A percentile compares a stretch with the other conserved stretches of the same genome.
Conservation (phyloP, 2,329 filamentous ascomycete species). For the Fusarium buharicum region DNA sequence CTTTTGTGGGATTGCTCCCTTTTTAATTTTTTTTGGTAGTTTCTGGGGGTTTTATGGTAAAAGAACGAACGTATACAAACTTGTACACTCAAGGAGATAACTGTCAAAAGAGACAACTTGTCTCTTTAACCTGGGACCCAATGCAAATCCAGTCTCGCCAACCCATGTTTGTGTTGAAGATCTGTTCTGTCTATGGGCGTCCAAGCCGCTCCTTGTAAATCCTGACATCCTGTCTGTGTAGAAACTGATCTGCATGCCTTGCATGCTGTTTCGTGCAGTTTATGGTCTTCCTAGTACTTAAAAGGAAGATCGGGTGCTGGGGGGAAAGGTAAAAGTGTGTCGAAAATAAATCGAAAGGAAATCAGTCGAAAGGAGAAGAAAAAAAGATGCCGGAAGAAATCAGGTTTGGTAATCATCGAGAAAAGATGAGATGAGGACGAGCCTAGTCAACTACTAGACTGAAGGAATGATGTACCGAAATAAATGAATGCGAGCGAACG, state of each 20-base stretch:
- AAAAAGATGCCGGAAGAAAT: background rate
- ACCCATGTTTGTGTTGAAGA: slow-evolving; percentile 12
- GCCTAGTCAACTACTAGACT: slow-evolving; percentile 17
- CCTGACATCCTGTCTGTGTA: slow-evolving; percentile 3
- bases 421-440: background rate
- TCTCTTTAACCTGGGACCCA: slow-evolving; percentile 14
- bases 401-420: background rate
- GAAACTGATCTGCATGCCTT: slow-evolving; percentile 8
- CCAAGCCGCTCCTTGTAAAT: slow-evolving; percentile 9
- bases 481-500: slow-evolving; percentile 7
- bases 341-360: slow-evolving; percentile 2
- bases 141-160: slow-evolving; percentile 20
- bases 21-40: slow-evolving; percentile 28
- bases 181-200: slow-evolving; percentile 16
- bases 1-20: slow-evolving; percentile 25
- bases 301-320: background rate
- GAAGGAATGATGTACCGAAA: background rate
- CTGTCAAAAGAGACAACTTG: slow-evolving; percentile 6
- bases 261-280: slow-evolving; percentile 1
- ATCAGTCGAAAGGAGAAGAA: slow-evolving; percentile 3
- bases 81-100: slow-evolving; percentile 11
- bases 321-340: background rate
- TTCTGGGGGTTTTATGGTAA: slow-evolving; percentile 15
- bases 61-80: slow-evolving; percentile 1
- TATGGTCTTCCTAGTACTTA: background rate